Conservation (phyloP, 2,329 filamentous ascomycete genomes). For the Epicoccum sorghinum region DNA sequence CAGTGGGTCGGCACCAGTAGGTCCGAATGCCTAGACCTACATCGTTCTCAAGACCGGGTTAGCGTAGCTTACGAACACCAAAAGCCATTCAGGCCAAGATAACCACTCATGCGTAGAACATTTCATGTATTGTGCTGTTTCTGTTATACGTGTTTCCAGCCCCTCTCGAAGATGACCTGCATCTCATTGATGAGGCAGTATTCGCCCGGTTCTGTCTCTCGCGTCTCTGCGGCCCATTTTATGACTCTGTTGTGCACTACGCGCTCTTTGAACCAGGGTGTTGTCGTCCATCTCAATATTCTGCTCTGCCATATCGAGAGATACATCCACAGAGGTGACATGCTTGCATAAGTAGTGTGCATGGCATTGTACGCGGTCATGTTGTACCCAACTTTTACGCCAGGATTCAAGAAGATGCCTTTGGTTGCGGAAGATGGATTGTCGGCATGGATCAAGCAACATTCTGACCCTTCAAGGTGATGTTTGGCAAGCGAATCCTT, state of each 20-base stretch:
- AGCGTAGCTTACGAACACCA: no score
- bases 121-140: neutral
- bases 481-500: conserved; percentile 63
- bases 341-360: conserved; percentile 9
- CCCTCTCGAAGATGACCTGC: conserved; percentile 45
- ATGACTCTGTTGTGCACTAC: conserved; percentile 14
- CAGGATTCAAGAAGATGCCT: conserved; percentile 72
- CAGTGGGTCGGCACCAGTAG: conserved; percentile 4
- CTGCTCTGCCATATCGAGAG: conserved; percentile 20
- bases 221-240: conserved; percentile 16
- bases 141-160: conserved; percentile 45
- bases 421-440: conserved; percentile 61
- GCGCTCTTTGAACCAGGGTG: conserved; percentile 17
- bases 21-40: neutral
- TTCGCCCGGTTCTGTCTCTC: conserved; percentile 31
- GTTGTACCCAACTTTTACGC: conserved; percentile 71
- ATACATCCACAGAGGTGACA: conserved; percentile 21
- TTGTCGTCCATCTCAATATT: conserved; percentile 17
- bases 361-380: conserved; percentile 33
- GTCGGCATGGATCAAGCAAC: conserved; percentile 77
- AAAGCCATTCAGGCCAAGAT: no score
- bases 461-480: conserved; percentile 79
- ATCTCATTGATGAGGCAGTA: conserved; percentile 49
- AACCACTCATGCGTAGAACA: no score
- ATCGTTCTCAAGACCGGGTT: neutral